Evolutionary conservation across 176 grass and related monocot species (phyloP), one percentile per base, ranked within the genome.

Genomic region (Eremochloa ophiuroides): DNA sequence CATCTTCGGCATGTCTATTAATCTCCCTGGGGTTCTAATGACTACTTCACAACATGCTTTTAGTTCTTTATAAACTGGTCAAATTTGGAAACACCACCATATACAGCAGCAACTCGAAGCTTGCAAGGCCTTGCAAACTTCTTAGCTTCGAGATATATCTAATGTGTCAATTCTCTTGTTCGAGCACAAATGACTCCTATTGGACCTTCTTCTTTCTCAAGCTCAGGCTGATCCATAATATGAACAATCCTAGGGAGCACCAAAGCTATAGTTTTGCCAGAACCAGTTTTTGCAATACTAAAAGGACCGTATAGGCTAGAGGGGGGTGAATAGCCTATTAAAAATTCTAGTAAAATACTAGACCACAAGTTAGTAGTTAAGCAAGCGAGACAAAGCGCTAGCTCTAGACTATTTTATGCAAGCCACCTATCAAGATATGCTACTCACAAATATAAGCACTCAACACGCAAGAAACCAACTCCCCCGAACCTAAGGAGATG

Each of bases 261-360:
- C 89, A 99, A 95, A 47, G 91, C 90, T 77, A 91, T 93, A 80
- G 96, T 99, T 93, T 99, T 99, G 2, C 96, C 96, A 47, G 96
- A 99, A 88, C 96, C 96, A 63, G 96, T 99, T 95, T 99, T 95
- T 47, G 96, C 96, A 89, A 99, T 95, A n/a, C n/a, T n/a, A n/a
- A n/a, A n/a, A n/a, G n/a, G n/a, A n/a, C n/a, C n/a, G n/a, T n/a
- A n/a, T n/a, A n/a, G n/a, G n/a, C n/a, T n/a, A n/a, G n/a, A n/a
- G n/a, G n/a, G n/a, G n/a, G n/a, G n/a, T n/a, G n/a, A n/a, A n/a
- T n/a, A n/a, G n/a, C n/a, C n/a, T n/a, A n/a, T n/a, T n/a, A n/a
- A n/a, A n/a, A n/a, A n/a, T n/a, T n/a, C n/a, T n/a, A n/a, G n/a
- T n/a, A n/a, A n/a, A n/a, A n/a, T n/a, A n/a, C n/a, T n/a, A n/a